Percentiles rank a stretch among this genome's conserved stretches.
These are phyloP conservation scores for Leccinum pellstonianum DNA, from an alignment of 768 basidiomycete species.

Conservation along the genomic window DNA sequence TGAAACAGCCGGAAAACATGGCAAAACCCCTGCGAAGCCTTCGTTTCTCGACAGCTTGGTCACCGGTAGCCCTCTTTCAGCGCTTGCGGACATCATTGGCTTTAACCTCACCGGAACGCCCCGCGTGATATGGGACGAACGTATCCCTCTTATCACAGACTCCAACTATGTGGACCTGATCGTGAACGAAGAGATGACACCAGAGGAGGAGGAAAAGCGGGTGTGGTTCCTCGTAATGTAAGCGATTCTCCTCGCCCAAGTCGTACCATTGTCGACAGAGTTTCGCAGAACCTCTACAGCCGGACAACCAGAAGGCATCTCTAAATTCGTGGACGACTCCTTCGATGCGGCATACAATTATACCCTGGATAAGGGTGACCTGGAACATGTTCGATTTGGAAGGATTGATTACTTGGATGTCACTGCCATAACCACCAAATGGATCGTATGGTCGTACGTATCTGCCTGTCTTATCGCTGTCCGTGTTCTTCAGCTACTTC, in stretches of 20 bases:
- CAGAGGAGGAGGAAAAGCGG: constrained; percentile 63
- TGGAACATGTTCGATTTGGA: constrained; percentile 75
- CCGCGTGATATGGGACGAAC: constrained; percentile 57
- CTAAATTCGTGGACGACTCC: constrained; percentile 65
- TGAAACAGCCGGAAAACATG: constrained; percentile 25
- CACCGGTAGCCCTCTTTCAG: constrained; percentile 51
- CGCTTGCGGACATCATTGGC: constrained; percentile 57
- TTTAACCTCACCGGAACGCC: constrained; percentile 64
- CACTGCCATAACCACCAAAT: constrained; percentile 79
- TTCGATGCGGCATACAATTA: constrained; percentile 77
- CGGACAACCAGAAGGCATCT: constrained; percentile 60
- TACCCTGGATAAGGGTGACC: constrained; percentile 54
- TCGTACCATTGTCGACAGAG: neutral
- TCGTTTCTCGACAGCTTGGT: constrained; percentile 40
- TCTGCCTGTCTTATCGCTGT: neutral
- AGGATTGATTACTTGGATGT: constrained; percentile 88
- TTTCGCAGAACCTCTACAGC: constrained; percentile 55
- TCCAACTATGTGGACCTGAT: constrained; percentile 73
- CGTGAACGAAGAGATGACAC: constrained; percentile 62
- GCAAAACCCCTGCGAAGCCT: constrained; percentile 11
- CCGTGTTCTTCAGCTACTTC: constrained; percentile 1
- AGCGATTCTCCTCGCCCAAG: constrained; percentile 25
- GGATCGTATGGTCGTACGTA: constrained; percentile 81
- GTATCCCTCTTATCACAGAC: constrained; percentile 80
- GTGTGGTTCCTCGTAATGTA: constrained; percentile 82